These are phyloP conservation scores for Yamadazyma buinensis DNA, from an alignment of 1,139 yeast species.

Conservation along the genomic window DNA sequence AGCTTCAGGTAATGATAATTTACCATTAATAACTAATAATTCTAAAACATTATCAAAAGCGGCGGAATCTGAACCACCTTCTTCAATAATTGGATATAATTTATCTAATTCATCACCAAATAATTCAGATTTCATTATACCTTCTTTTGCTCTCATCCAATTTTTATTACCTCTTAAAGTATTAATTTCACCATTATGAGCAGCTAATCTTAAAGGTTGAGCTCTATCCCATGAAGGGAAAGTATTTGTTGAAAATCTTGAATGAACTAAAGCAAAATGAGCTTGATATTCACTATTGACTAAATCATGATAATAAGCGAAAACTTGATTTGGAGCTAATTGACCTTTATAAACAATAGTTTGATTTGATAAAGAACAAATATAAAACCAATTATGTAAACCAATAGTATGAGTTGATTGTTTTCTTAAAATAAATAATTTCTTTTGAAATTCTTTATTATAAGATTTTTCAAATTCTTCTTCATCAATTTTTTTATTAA, in stretches of 20 bases:
- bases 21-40: slow-evolving; percentile 86
- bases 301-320: slow-evolving; percentile 89
- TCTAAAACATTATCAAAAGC: slow-evolving; percentile 96
- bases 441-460: slow-evolving; percentile 73
- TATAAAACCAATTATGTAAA: slow-evolving; percentile 94
- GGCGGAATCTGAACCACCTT: slow-evolving; percentile 99
- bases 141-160: slow-evolving; percentile 99
- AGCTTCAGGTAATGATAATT: slow-evolving; percentile 90
- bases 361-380: slow-evolving; percentile 84
- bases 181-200: slow-evolving; percentile 98
- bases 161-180: slow-evolving; percentile 96
- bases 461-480: slow-evolving; percentile 56
- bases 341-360: slow-evolving; percentile 97
- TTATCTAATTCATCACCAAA: slow-evolving; percentile 92
- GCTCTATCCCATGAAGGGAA: slow-evolving; percentile 99
- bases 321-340: slow-evolving; percentile 93
- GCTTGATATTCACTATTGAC: slow-evolving; percentile 91
- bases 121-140: slow-evolving; percentile 82
- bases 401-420: slow-evolving; percentile 90
- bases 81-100: slow-evolving; percentile 92
- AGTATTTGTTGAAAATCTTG: slow-evolving; percentile 96
- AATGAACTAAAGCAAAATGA: slow-evolving; percentile 94
- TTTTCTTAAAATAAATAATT: slow-evolving; percentile 80
- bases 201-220: slow-evolving; percentile 95
- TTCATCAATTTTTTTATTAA: slow-evolving; percentile 41